Evolutionary conservation across 108 stramenopile genomes (phyloP).

Genomic region (Fistulifera solaris): DNA sequence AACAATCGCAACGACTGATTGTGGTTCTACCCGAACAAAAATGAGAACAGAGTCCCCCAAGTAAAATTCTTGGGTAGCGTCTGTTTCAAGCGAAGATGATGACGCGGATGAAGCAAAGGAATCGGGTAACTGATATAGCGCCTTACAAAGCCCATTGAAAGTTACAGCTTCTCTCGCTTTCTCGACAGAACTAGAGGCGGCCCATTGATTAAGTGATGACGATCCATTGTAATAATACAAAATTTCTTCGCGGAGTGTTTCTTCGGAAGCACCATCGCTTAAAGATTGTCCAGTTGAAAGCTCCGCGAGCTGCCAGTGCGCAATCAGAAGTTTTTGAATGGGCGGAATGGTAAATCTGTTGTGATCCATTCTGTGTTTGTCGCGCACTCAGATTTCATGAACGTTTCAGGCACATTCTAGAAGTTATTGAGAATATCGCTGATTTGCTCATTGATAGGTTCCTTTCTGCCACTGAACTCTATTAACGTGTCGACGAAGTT

Average conservation of each 20-base stretch:
- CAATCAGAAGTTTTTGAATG: conserved; percentile 27
- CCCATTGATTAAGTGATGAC: conserved; percentile 6
- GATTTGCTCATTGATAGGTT: too few species aligned
- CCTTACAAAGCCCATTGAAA: conserved; percentile 55
- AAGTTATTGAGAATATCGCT: too few species aligned
- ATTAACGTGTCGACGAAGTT: too few species aligned
- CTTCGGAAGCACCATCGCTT: conserved; percentile 52
- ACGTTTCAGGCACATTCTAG: too few species aligned
- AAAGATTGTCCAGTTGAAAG: conserved; percentile 18
- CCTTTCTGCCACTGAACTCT: too few species aligned
- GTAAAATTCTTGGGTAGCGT: conserved; percentile 24
- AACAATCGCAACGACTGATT: conserved; percentile 15
- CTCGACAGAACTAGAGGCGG: conserved; percentile 5
- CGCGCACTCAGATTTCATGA: too few species aligned
- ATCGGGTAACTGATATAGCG: conserved; percentile 41
- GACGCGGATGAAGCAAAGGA: conserved; percentile 16
- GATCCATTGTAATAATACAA: conserved; percentile 37
- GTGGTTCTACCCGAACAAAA: conserved; percentile 48
- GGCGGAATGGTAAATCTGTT: conserved; percentile 2
- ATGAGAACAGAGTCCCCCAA: conserved; percentile 49
- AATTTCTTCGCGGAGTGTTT: conserved; percentile 59
- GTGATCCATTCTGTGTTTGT: too few species aligned
- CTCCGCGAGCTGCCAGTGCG: conserved; percentile 21
- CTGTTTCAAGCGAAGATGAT: conserved; percentile 14
- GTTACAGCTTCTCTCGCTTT: conserved; percentile 41